Conservation (phyloP, 805 yeast species). For the Monosporozyma aerobia region DNA sequence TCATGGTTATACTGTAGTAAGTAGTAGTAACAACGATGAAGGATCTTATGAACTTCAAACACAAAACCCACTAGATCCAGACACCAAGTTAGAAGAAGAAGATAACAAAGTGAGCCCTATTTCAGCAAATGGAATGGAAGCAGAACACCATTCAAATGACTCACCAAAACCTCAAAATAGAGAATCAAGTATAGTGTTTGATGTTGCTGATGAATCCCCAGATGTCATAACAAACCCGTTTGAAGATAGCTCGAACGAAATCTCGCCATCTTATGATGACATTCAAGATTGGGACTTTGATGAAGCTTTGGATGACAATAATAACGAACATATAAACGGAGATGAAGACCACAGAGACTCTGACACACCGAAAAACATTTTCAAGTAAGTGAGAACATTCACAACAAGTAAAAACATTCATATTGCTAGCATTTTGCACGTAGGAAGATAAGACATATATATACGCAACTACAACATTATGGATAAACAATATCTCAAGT, state of each 20-base stretch:
- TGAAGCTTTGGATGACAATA: not conserved
- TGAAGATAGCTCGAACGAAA: not conserved
- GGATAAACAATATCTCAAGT: not conserved
- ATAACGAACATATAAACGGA: not conserved
- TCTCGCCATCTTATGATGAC: not conserved
- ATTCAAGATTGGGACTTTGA: not conserved
- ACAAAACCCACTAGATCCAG: not conserved
- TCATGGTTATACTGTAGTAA: not conserved
- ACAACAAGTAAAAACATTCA: not conserved
- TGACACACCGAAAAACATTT: not conserved
- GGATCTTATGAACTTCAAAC: not conserved
- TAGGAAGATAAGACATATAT: not conserved
- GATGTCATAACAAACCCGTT: constrained; percentile 1
- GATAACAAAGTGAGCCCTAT: not conserved
- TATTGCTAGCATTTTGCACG: not conserved
- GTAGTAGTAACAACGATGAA: not conserved
- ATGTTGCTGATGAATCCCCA: constrained; percentile 1
- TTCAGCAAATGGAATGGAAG: not conserved
- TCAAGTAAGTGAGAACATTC: not conserved
- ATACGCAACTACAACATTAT: not conserved
- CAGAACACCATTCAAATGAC: not conserved
- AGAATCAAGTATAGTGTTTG: not conserved
- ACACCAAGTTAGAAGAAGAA: not conserved
- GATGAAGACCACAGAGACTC: not conserved
- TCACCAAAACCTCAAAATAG: not conserved